Conservation (phyloP, 2,329 filamentous ascomycete genomes). For the Monilinia laxa region DNA sequence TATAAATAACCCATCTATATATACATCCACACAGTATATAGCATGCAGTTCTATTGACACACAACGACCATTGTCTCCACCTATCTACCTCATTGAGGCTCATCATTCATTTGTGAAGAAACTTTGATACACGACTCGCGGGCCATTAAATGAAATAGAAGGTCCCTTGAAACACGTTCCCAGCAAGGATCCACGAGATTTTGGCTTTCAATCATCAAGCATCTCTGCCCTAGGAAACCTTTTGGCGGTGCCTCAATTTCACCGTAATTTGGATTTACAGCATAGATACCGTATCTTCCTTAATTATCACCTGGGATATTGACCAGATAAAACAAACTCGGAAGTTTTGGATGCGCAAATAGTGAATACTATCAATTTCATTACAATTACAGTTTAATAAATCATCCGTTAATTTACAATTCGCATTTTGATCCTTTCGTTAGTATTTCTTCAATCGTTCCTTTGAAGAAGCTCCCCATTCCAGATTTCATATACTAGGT, state of each 20-base stretch:
- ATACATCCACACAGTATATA: no score
- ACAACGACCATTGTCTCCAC: no score
- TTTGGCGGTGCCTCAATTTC: constrained; percentile 15
- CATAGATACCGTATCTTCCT: constrained; percentile 13
- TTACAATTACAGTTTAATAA: constrained; percentile 3
- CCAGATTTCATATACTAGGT: background rate
- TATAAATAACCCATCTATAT: no score
- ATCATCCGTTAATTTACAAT: background rate
- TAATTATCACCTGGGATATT: background rate
- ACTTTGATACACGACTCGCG: constrained; percentile 13
- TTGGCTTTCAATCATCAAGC: background rate
- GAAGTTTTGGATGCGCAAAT: constrained; percentile 4
- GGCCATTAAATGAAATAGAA: constrained; percentile 14
- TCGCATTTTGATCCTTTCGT: background rate
- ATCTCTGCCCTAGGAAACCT: no score
- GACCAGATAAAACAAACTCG: constrained; percentile 7
- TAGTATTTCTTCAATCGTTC: background rate
- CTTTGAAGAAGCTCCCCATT: background rate
- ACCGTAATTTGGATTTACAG: constrained; percentile 13
- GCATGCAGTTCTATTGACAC: no score
- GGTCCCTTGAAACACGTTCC: constrained; percentile 19
- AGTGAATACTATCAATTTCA: constrained; percentile 1
- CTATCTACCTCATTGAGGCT: background rate
- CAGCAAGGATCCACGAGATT: constrained; percentile 21
- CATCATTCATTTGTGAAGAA: constrained; percentile 3